phyloP scores from a whole-genome alignment of 2,329 filamentous ascomycete species.

The Aspergillus ochraceus region DNA sequence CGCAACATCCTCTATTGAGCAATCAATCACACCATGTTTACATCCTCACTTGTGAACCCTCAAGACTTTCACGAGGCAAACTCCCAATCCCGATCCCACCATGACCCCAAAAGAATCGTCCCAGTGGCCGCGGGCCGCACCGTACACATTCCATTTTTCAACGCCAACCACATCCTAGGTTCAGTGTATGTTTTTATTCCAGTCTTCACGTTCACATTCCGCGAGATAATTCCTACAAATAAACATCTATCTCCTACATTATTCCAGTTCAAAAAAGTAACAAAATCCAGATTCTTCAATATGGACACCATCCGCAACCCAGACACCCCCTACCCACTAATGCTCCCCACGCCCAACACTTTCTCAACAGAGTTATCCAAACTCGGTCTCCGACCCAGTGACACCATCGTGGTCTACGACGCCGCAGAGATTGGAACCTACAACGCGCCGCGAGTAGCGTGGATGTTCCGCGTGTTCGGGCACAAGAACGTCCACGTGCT shows the following conservation, averaged over 20 bases:
- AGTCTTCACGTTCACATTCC: not conserved
- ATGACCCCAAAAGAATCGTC: conserved; percentile 15
- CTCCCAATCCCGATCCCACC: not conserved
- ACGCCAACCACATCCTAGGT: conserved; percentile 23
- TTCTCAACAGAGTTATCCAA: conserved; percentile 22
- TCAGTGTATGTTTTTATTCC: conserved; percentile 20
- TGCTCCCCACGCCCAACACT: conserved; percentile 25
- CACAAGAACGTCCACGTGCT: conserved; percentile 28
- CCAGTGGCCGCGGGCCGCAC: conserved; percentile 25
- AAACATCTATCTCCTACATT: not conserved
- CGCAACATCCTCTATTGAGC: not conserved
- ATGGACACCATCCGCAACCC: conserved; percentile 26
- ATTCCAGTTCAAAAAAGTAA: not conserved
- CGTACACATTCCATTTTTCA: conserved; percentile 12
- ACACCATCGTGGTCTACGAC: conserved; percentile 32
- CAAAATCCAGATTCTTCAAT: conserved; percentile 27
- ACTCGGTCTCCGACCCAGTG: conserved; percentile 22
- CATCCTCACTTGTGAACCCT: conserved; percentile 14
- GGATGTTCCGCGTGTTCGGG: conserved; percentile 28
- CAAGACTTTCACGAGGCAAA: conserved; percentile 11
- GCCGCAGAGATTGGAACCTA: conserved; percentile 29
- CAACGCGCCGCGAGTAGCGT: conserved; percentile 30
- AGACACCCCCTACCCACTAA: conserved; percentile 26
- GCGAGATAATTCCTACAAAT: not conserved
- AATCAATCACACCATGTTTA: not conserved